phyloP scores from a whole-genome alignment of 176 grass and related monocot species.

The Carex pumila region DNA sequence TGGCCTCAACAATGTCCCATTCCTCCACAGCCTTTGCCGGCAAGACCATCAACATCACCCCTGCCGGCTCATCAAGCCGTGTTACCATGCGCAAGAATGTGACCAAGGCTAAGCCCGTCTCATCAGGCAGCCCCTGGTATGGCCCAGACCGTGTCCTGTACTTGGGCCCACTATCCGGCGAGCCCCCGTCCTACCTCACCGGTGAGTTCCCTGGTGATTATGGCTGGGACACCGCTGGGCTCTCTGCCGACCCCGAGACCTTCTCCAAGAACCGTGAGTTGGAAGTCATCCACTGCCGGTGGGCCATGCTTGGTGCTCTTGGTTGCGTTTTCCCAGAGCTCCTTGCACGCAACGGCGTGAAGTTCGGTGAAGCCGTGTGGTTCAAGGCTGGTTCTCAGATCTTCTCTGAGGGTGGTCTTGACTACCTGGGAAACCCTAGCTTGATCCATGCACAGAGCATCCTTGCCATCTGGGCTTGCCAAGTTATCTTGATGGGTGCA shows the following conservation, averaged over 20 bases:
- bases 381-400: constrained; percentile 88
- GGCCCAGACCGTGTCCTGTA: constrained; percentile 73
- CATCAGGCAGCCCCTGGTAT: constrained; percentile 72
- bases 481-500: constrained; percentile 84
- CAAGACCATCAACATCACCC: constrained; percentile 30
- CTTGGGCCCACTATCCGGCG: constrained; percentile 71
- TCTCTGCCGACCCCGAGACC: constrained; percentile 74
- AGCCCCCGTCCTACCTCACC: constrained; percentile 68
- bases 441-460: constrained; percentile 90
- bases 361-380: constrained; percentile 88
- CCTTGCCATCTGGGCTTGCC: constrained; percentile 72
- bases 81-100: constrained; percentile 59
- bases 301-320: constrained; percentile 88
- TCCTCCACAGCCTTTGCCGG: constrained; percentile 47
- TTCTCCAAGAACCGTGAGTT: constrained; percentile 89
- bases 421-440: constrained; percentile 90
- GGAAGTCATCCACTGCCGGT: constrained; percentile 75
- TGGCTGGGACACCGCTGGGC: constrained; percentile 79
- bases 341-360: constrained; percentile 71
- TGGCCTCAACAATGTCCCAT: constrained; percentile 52
- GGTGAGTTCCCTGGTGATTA: constrained; percentile 90
- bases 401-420: constrained; percentile 79
- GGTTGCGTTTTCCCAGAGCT: constrained; percentile 91
- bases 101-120: constrained; percentile 28
- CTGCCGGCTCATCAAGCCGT: constrained; percentile 22